Percentiles rank a stretch among this genome's conserved stretches.
phyloP scores from a whole-genome alignment of 495 filamentous ascomycete species.

The Mycothermus thermophilus region DNA sequence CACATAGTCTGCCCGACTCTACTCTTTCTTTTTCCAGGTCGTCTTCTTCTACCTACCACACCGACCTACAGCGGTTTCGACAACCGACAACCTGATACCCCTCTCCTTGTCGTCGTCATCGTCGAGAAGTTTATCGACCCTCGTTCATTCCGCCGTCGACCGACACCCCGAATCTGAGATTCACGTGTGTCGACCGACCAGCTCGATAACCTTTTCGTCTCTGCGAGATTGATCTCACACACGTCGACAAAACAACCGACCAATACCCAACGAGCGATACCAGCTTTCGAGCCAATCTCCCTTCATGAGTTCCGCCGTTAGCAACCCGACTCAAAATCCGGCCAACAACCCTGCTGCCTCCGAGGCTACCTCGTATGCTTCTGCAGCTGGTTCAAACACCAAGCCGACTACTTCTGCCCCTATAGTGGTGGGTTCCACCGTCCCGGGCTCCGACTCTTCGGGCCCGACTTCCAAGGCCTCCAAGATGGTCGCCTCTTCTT shows the following conservation, averaged over 20 bases:
- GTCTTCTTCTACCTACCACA: conserved; percentile 11
- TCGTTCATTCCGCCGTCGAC: too few relatives aligned
- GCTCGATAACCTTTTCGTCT: conserved; percentile 6
- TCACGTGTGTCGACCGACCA: conserved; percentile 13
- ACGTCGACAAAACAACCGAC: conserved; percentile 26
- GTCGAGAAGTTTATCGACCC: too few relatives aligned
- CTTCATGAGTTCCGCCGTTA: too few relatives aligned
- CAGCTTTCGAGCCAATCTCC: background rate
- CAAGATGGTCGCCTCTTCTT: conserved; percentile 60
- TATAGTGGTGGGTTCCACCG: conserved; percentile 55
- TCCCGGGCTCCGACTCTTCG: too few relatives aligned
- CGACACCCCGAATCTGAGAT: conserved; percentile 22
- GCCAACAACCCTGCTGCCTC: conserved; percentile 46
- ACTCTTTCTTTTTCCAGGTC: conserved; percentile 20
- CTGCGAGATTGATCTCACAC: conserved; percentile 4
- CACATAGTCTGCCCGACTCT: conserved; percentile 16
- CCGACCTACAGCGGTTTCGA: too few relatives aligned
- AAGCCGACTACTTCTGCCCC: conserved; percentile 51
- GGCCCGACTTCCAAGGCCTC: too few relatives aligned
- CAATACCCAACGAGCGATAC: conserved; percentile 39
- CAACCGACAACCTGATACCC: too few relatives aligned
- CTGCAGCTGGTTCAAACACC: conserved; percentile 66
- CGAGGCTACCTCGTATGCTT: conserved; percentile 53
- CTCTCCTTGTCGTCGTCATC: too few relatives aligned
- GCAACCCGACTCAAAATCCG: conserved; percentile 38